Base-by-base conservation (phyloP, 768 basidiomycete genomes). In the Tulasnella sp. region DNA sequence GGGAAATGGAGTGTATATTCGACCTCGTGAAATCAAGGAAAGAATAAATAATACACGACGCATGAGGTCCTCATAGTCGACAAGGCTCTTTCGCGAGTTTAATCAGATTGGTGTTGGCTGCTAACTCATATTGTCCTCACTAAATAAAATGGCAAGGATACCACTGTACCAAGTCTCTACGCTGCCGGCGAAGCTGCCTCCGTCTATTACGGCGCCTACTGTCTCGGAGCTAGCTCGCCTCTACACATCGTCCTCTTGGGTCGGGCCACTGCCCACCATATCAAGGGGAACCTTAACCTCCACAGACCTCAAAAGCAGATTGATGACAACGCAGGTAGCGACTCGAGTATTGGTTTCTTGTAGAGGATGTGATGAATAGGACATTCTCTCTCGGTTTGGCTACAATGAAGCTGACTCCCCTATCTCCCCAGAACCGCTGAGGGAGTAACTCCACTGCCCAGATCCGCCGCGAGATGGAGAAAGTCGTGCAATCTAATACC, bases 161-260 rank as follows among this genome's bases (percentile, higher is more conserved):
- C 94, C 86, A 87, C 97, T 80, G 98, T 99, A 42, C 96, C 97
- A 78, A 98, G 98, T 83, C 89, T 99, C 3, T 99, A 99, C 87
- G 98, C 98, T 81, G 98, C 98, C 81, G 98, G 98, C 83, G 98
- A 99, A 88, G 98, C 97, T 78, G 98, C 98, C 11, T 98, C 96
- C 83, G 98, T 99, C 44, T 99, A 99, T 28, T 98, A 99, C 84
- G 98, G 98, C 82, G 98, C 98, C 82, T 99, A 99, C 89, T 96
- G 98, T 87, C 93, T 99, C 78, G 98, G 98, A 84, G 98, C 98
- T 85, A 99, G 99, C 90, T 99, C 98, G 31, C 92, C 99, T 41
- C 89, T 99, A 83, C 97, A 99, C 86, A 98, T 99, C 83, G 98
- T 99, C 86, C 98, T 99, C 83, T 99, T 99, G 84, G 98, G 98